A percentile compares a stretch with the other conserved stretches of the same genome.
Evolutionary conservation across 345 rosid genomes (phyloP).

Genomic region (Citrus mangshanensis): DNA sequence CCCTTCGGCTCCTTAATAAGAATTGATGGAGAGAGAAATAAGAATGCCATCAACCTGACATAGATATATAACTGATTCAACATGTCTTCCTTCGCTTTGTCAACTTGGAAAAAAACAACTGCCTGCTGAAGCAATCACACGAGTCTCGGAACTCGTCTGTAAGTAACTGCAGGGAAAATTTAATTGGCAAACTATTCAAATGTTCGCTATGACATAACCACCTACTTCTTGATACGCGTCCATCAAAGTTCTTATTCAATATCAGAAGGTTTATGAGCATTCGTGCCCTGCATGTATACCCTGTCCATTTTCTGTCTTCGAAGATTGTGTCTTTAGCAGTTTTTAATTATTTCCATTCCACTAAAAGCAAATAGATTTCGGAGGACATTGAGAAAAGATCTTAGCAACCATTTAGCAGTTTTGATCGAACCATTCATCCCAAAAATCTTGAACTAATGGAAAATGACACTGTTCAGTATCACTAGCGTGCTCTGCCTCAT

Average conservation of each 20-base stretch:
- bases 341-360: slow-evolving; percentile 71
- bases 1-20: too few species aligned
- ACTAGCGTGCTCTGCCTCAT: too few species aligned
- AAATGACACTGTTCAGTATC: too few species aligned
- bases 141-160: background rate
- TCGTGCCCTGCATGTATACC: slow-evolving; percentile 63
- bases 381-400: background rate
- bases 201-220: background rate
- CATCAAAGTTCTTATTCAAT: slow-evolving; percentile 93
- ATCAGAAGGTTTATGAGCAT: slow-evolving; percentile 68
- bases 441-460: background rate
- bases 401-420: too few species aligned
- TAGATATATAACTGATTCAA: slow-evolving; percentile 87
- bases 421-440: background rate
- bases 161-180: background rate
- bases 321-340: slow-evolving; percentile 58
- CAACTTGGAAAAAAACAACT: slow-evolving; percentile 95
- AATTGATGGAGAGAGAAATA: background rate
- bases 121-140: slow-evolving; percentile 22
- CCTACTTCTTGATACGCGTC: slow-evolving; percentile 77
- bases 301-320: slow-evolving; percentile 68
- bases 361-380: background rate
- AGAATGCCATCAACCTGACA: slow-evolving; percentile 45
- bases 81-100: slow-evolving; percentile 97
- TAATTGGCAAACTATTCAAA: slow-evolving; percentile 46